phyloP scores from a whole-genome alignment of 495 filamentous ascomycete genomes.

The Cercophora scortea region DNA sequence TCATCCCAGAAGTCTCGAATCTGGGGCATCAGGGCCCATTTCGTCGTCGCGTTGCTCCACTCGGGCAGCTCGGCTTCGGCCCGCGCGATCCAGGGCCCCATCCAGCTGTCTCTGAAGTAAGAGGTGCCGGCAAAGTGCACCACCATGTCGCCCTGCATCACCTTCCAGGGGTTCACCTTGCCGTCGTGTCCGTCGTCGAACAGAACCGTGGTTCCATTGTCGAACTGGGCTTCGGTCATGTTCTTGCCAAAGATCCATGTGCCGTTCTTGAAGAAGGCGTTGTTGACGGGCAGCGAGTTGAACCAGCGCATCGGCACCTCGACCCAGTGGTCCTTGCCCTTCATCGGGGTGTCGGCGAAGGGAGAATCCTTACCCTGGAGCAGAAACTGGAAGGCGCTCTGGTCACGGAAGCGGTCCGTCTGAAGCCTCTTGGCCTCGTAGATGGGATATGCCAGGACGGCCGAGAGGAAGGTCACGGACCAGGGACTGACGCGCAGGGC shows the following conservation, averaged over 20 bases:
- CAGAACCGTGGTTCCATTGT: constrained; percentile 15
- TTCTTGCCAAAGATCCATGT: constrained; percentile 18
- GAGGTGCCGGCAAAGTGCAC: constrained; percentile 18
- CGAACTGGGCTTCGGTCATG: constrained; percentile 14
- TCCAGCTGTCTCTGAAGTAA: constrained; percentile 19
- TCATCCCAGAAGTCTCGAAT: constrained; percentile 9
- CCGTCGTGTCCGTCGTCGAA: constrained; percentile 14
- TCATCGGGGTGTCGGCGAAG: constrained; percentile 11
- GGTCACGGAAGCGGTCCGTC: constrained; percentile 22
- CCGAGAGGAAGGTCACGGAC: constrained; percentile 41
- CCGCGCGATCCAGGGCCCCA: constrained; percentile 16
- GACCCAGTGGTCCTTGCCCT: constrained; percentile 15
- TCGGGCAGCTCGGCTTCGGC: constrained; percentile 13
- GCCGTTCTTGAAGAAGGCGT: constrained; percentile 17
- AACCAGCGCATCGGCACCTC: constrained; percentile 23
- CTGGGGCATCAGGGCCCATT: constrained; percentile 3
- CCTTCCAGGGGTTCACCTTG: constrained; percentile 16
- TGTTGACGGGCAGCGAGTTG: constrained; percentile 23
- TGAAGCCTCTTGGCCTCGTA: constrained; percentile 30
- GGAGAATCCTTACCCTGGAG: constrained; percentile 11
- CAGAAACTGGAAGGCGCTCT: constrained; percentile 21
- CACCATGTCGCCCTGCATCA: constrained; percentile 20
- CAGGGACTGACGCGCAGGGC: constrained; percentile 40
- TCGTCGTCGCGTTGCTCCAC: constrained; percentile 15
- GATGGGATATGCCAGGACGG: constrained; percentile 35